Conservation (phyloP, 1,139 yeast species). For the Hansenula sp. region DNA sequence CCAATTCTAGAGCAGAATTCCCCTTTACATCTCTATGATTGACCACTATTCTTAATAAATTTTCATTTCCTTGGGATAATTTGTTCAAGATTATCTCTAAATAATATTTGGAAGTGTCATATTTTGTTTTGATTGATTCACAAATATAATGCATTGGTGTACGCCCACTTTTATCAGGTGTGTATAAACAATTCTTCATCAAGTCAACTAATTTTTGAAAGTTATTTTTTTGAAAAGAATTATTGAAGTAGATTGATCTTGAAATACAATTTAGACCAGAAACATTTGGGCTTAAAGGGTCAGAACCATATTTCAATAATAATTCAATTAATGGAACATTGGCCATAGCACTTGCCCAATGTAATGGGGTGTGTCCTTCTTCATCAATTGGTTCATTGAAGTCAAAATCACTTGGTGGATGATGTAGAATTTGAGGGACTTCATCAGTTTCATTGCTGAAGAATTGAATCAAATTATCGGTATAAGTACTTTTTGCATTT, state of each 20-base stretch:
- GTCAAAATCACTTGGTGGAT: constrained; percentile 78
- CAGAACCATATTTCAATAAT: constrained; percentile 68
- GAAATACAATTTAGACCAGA: constrained; percentile 84
- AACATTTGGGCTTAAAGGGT: constrained; percentile 67
- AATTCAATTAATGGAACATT: constrained; percentile 68
- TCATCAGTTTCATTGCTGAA: constrained; percentile 69
- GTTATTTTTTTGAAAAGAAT: constrained; percentile 76
- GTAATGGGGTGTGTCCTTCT: constrained; percentile 94
- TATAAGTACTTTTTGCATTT: constrained; percentile 32
- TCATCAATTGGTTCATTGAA: constrained; percentile 87
- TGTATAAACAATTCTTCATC: constrained; percentile 64
- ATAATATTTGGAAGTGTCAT: constrained; percentile 34
- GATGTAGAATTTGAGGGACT: constrained; percentile 69
- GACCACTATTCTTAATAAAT: constrained; percentile 55
- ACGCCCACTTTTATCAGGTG: constrained; percentile 69
- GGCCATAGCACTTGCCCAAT: constrained; percentile 97
- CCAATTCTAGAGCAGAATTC: constrained; percentile 65
- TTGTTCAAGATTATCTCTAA: constrained; percentile 32
- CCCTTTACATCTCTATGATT: constrained; percentile 70
- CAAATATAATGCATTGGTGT: constrained; percentile 72
- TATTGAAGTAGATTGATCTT: constrained; percentile 79
- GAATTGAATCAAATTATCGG: constrained; percentile 53
- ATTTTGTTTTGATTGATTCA: constrained; percentile 53
- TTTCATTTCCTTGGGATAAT: constrained; percentile 32
- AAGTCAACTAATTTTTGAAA: constrained; percentile 70